Percentiles rank a stretch among this genome's conserved stretches.
phyloP scores from a whole-genome alignment of 345 rosid species.

The Cardiospermum halicacabum region DNA sequence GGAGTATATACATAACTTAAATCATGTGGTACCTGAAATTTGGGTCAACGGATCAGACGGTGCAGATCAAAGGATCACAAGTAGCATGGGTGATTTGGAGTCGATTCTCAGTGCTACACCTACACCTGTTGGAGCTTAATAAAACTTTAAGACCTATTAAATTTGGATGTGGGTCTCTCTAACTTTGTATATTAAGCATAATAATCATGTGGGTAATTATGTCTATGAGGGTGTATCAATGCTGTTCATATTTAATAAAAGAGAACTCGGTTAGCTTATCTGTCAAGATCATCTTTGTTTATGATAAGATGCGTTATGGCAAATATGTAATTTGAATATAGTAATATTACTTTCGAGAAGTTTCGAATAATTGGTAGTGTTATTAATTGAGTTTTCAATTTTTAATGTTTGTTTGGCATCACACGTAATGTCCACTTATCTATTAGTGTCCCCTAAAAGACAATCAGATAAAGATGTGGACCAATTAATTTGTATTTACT shows the following conservation, averaged over 20 bases:
- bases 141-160: background rate
- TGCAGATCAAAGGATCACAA: conserved; percentile 32
- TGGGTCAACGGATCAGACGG: conserved; percentile 37
- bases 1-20: conserved; percentile 38
- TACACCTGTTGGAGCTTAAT: conserved; percentile 57
- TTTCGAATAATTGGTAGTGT: no score
- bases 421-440: background rate
- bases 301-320: background rate
- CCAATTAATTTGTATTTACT: background rate
- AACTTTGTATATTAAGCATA: background rate
- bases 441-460: conserved; percentile 8
- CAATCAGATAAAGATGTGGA: background rate
- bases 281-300: background rate
- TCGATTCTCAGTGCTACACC: conserved; percentile 33
- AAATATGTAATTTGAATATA: background rate
- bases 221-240: background rate
- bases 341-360: background rate
- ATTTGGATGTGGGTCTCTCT: background rate
- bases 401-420: background rate
- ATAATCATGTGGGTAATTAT: background rate
- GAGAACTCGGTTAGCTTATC: background rate
- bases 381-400: background rate
- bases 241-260: conserved; percentile 5
- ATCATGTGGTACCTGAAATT: conserved; percentile 61
- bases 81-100: conserved; percentile 48